Conservation (phyloP, 768 basidiomycete genomes). For the Lyophyllum atratum region DNA sequence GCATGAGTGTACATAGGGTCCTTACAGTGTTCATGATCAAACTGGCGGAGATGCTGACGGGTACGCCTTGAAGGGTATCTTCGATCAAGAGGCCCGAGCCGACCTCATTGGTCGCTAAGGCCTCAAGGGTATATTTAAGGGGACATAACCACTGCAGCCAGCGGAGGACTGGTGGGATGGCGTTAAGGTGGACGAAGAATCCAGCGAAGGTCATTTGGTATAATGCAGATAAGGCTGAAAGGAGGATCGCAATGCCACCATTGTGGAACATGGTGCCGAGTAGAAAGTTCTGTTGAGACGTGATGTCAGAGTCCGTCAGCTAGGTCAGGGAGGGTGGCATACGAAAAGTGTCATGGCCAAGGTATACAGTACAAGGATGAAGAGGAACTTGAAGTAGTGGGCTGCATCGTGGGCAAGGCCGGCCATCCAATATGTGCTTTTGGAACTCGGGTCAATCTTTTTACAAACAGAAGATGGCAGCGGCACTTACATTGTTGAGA, state of each 20-base stretch:
- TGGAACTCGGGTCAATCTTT: slow-evolving; percentile 7
- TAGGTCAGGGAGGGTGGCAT: slow-evolving; percentile 26
- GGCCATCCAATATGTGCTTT: slow-evolving; percentile 93
- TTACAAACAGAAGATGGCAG: not conserved
- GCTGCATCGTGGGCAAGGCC: slow-evolving; percentile 78
- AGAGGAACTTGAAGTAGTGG: slow-evolving; percentile 92
- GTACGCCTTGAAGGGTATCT: slow-evolving; percentile 80
- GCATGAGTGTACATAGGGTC: slow-evolving; percentile 9
- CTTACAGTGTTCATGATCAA: slow-evolving; percentile 85
- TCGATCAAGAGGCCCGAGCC: slow-evolving; percentile 83
- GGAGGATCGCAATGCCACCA: slow-evolving; percentile 87
- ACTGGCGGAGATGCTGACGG: slow-evolving; percentile 74
- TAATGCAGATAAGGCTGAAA: slow-evolving; percentile 74
- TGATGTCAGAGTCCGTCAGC: not conserved
- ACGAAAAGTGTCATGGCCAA: slow-evolving; percentile 88
- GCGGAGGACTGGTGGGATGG: slow-evolving; percentile 87
- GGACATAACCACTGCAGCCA: slow-evolving; percentile 94
- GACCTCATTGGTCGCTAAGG: slow-evolving; percentile 90
- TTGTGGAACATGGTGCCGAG: slow-evolving; percentile 83
- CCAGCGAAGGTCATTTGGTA: slow-evolving; percentile 90
- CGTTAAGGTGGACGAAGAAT: slow-evolving; percentile 86
- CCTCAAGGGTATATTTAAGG: slow-evolving; percentile 82
- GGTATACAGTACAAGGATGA: slow-evolving; percentile 85
- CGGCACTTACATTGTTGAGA: slow-evolving; percentile 72
- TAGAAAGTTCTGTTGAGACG: slow-evolving; percentile 73